Base-by-base conservation (phyloP, 768 basidiomycete species). In the Cyclocybe cylindracea region DNA sequence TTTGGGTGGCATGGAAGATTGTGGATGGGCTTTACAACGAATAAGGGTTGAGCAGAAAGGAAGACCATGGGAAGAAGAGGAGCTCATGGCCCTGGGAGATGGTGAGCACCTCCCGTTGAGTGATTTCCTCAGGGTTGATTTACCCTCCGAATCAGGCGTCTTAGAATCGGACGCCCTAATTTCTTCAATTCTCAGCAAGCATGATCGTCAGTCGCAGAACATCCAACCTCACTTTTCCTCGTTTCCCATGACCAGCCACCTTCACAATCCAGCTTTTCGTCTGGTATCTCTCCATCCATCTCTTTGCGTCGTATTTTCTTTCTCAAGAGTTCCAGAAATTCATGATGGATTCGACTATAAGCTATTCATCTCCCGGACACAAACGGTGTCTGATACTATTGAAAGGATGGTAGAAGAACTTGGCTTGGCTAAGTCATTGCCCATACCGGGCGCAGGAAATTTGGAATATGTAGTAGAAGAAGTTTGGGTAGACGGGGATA, bases 391-490 rank as follows among this genome's bases (percentile, higher is more conserved):
- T n/a, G 79, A 86, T 39, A 72, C 83, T 11, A 63, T 89, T 41
- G 68, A 78, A 32, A 57, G 61, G 6, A 67, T 89, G 7, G 59
- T 80, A 8, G 79, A 80, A 32, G 85, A 90, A 57, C 76, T 93
- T 3, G 91, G 90, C 2, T 68, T 94, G 18, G 69, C 81, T n/a
- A 87, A 78, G 63, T 71, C 74, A 4, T 66, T 89, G 24, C 83
- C 86, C 13, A 73, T 87, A 11, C 81, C 85, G 2, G 89, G 89
- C 40, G 84, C 82, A 14, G 87, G 85, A 4, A 73, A 67, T 35
- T 57, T 95, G 48, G 85, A 88, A 48, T 94, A 93, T 70, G 79
- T 82, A 1, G 59, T 93, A 11, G 89, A 93, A 65, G 84, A 88
- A 61, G 77, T 82, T 2, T 86, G 83, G 82, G 58, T 66, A 32